Conservation (phyloP, 108 stramenopile species). For the Chaetoceros tenuissimus region DNA sequence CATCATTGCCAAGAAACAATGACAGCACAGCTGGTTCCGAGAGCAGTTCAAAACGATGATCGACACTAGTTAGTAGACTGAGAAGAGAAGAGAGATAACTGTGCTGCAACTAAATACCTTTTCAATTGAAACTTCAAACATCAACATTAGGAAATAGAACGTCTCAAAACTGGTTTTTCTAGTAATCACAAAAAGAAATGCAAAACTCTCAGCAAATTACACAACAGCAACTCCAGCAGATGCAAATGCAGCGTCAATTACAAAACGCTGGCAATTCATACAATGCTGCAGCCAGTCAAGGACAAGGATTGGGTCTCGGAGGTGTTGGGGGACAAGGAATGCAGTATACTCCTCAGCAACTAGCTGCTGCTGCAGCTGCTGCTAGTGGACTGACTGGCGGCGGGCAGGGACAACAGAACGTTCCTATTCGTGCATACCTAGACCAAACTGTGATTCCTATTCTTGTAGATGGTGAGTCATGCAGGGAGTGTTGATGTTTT, state of each 20-base stretch:
- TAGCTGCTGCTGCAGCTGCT: neutral
- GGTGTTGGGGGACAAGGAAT: neutral
- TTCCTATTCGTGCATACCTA: constrained; percentile 98
- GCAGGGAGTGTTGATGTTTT: neutral
- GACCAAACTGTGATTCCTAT: constrained; percentile 99
- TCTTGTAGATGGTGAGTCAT: constrained; percentile 75
- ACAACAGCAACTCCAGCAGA: neutral
- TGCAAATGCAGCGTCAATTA: neutral
- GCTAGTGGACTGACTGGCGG: neutral
- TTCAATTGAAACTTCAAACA: no score
- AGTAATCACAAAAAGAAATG: no score
- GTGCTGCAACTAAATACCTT: no score
- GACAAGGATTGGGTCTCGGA: neutral
- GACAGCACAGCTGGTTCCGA: no score
- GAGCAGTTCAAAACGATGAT: no score
- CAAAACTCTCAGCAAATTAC: neutral
- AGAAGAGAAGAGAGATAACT: no score
- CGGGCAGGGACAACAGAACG: constrained; percentile 18
- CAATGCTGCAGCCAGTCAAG: neutral
- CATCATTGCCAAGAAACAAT: no score
- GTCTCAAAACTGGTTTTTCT: no score
- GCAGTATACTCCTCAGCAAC: neutral
- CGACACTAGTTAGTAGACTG: no score
- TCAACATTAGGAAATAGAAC: no score
- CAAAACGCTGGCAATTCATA: neutral